Evolutionary conservation across 2,329 filamentous ascomycete species (phyloP).

Genomic region (Gnomoniopsis sp.): DNA sequence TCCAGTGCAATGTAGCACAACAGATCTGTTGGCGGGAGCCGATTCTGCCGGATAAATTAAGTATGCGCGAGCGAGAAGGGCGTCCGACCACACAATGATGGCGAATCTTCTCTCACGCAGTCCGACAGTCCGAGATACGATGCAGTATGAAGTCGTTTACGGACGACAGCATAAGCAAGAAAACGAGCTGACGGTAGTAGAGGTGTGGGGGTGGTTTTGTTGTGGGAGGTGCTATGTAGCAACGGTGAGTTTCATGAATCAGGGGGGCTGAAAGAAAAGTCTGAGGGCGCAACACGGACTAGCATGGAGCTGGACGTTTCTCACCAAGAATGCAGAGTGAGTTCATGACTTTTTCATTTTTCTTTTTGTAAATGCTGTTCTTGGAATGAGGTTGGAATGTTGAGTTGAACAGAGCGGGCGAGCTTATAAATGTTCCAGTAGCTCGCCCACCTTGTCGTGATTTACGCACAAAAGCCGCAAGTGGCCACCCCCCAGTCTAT

Average conservation of each 20-base stretch:
- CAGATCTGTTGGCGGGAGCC: background rate
- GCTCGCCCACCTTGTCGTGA: background rate
- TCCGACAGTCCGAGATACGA: background rate
- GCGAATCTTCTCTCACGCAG: too few species aligned
- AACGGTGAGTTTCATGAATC: too few species aligned
- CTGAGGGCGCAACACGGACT: too few species aligned
- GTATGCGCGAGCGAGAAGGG: background rate
- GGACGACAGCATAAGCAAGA: background rate
- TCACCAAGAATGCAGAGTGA: background rate
- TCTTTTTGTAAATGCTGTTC: too few species aligned
- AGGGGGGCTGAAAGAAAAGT: background rate
- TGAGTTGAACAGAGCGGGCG: background rate
- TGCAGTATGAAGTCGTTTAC: background rate
- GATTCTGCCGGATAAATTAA: background rate
- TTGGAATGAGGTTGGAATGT: too few species aligned
- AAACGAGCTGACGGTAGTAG: background rate
- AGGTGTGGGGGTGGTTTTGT: background rate
- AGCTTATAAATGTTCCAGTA: background rate
- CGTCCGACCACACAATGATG: background rate
- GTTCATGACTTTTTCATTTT: background rate
- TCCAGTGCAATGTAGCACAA: constrained; percentile 6
- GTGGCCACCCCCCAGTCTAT: background rate
- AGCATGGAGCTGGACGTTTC: background rate
- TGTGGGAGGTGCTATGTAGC: background rate
- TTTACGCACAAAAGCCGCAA: constrained; percentile 18